phyloP scores from a whole-genome alignment of 805 yeast species.

The Kodamaea kakaduensis region DNA sequence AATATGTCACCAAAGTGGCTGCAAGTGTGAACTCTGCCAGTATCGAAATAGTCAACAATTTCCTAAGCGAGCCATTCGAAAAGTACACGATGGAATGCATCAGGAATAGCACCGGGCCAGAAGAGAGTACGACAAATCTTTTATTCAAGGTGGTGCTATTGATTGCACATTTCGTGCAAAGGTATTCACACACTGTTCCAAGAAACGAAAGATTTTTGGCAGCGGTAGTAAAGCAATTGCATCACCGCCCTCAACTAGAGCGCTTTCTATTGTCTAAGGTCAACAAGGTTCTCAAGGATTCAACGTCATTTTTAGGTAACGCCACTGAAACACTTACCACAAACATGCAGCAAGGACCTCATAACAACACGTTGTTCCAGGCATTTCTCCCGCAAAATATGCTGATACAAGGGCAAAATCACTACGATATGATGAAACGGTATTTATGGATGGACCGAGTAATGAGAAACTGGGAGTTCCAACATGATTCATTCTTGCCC shows the following conservation, averaged over 20 bases:
- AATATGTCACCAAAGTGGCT: conserved; percentile 11
- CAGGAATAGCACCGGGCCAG: background rate
- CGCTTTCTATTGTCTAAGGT: background rate
- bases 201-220: conserved; percentile 3
- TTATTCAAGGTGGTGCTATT: conserved; percentile 2
- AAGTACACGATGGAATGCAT: conserved; percentile 10
- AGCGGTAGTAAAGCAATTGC: conserved; percentile 3
- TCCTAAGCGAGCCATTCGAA: conserved; percentile 13
- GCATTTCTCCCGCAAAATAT: conserved; percentile 4
- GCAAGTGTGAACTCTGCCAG: background rate
- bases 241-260: background rate
- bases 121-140: no score
- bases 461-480: conserved; percentile 23
- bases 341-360: no score
- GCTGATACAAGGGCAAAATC: conserved; percentile 1
- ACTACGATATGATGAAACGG: conserved; percentile 18
- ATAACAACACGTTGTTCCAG: conserved; percentile 2
- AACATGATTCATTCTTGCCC: conserved; percentile 13
- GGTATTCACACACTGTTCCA: background rate
- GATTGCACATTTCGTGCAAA: conserved; percentile 7
- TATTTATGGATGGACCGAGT: conserved; percentile 26
- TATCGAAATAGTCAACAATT: conserved; percentile 6
- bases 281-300: background rate
- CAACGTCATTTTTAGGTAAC: background rate
- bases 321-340: background rate